Percentiles rank a stretch among this genome's conserved stretches.
These are phyloP conservation scores for Venturiaceae sp. DNA, from an alignment of 2,329 filamentous ascomycete species.

Conservation along the genomic window DNA sequence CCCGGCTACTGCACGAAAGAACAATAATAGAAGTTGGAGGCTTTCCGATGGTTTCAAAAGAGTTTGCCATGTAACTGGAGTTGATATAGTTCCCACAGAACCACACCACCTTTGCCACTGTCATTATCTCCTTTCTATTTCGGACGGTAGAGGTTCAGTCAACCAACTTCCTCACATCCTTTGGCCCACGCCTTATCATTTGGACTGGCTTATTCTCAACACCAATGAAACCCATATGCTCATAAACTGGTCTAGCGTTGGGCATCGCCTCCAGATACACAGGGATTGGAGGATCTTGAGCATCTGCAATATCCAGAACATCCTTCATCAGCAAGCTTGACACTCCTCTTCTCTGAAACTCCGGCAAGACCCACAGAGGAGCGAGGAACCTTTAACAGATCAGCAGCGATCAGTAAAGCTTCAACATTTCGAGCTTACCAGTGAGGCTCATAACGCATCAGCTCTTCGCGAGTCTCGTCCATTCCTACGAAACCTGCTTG, in stretches of 20 bases:
- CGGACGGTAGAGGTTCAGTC: not conserved
- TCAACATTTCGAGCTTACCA: not conserved
- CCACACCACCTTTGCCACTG: not conserved
- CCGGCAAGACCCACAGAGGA: slow-evolving; percentile 5
- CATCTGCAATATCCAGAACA: slow-evolving; percentile 1
- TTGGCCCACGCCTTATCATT: not conserved
- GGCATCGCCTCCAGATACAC: not conserved
- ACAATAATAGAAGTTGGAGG: not conserved
- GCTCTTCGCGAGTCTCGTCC: not conserved
- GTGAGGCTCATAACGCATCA: not conserved
- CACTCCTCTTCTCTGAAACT: slow-evolving; percentile 1
- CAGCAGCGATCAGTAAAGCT: not conserved
- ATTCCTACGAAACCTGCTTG: not conserved
- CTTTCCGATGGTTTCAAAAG: not conserved
- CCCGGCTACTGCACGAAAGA: not conserved
- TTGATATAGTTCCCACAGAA: no score
- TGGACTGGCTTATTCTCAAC: not conserved
- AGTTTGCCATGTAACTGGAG: not conserved
- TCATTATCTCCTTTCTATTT: not conserved
- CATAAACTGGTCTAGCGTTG: not conserved
- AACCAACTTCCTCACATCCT: not conserved
- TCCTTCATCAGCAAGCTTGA: not conserved
- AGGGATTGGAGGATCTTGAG: not conserved
- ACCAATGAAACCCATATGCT: slow-evolving; percentile 2
- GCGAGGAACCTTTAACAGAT: not conserved